Conservation (phyloP, 768 basidiomycete species). For the Rhodotorula diobovata region DNA sequence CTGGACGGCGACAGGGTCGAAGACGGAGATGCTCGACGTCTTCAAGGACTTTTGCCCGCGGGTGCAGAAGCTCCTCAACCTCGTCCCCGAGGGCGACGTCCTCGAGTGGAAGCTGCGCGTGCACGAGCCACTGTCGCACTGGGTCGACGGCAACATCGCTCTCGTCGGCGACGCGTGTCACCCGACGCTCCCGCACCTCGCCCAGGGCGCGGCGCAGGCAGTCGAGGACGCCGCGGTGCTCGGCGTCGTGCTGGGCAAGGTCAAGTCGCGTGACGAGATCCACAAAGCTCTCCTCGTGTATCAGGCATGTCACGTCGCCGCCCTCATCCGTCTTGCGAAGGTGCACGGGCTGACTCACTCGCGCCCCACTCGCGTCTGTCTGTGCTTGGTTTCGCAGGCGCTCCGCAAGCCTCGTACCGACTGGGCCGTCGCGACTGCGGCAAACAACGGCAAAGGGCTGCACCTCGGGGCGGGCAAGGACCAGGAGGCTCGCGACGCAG, state of each 20-base stretch:
- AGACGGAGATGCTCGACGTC: constrained; percentile 46
- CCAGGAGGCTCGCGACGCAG: constrained; percentile 40
- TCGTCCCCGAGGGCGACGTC: constrained; percentile 48
- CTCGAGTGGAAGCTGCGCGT: constrained; percentile 48
- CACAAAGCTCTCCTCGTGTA: constrained; percentile 43
- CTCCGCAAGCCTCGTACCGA: constrained; percentile 44
- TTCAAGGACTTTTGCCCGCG: constrained; percentile 49
- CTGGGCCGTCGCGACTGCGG: constrained; percentile 39
- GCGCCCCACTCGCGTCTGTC: no score
- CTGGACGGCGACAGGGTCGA: constrained; percentile 48
- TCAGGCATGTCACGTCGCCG: constrained; percentile 15
- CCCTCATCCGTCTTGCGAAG: no score
- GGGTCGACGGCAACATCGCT: constrained; percentile 48
- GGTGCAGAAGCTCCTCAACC: constrained; percentile 47
- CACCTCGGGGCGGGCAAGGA: constrained; percentile 40
- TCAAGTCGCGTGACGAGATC: constrained; percentile 41
- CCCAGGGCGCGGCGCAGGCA: constrained; percentile 50
- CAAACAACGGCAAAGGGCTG: constrained; percentile 42
- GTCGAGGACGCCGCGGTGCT: constrained; percentile 51
- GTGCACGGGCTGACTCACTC: no score
- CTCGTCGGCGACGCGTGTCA: constrained; percentile 50
- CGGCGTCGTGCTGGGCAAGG: constrained; percentile 45
- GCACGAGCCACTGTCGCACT: constrained; percentile 40
- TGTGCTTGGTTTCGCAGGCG: no score
- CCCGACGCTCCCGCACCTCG: constrained; percentile 46